Base-by-base conservation (phyloP, 2,329 filamentous ascomycete genomes). In the Penicillium sp. region DNA sequence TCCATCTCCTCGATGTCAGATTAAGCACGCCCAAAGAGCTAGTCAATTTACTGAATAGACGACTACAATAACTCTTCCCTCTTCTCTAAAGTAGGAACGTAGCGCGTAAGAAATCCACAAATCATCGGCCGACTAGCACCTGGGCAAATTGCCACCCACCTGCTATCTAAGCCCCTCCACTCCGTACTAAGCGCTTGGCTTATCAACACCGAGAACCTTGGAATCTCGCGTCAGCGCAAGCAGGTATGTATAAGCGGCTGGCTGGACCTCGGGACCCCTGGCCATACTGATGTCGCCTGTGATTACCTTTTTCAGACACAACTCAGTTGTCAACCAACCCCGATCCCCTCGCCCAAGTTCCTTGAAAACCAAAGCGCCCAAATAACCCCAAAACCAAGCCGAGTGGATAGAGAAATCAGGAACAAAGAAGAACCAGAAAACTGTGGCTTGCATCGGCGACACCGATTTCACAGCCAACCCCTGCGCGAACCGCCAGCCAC, bases 31-130 rank as follows among this genome's bases (percentile, higher is more conserved):
- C 45, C 36, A 39, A 53, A 22, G 27, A 45, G 42, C 27, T 48
- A 57, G 58, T 51, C 50, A 59, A 57, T 60, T 41, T 48, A 60
- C 57, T 48, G 42, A 58, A 59, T 60, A 57, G 58, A 60, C 51
- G 54, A 51, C 34, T 41, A 48, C 21, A 16, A 27, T 27, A 27
- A 56, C 14, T 4, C 13, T 45, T 32, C 10, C 5, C 6, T 11
- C 13, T 10, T 21, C n/a, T 50, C 31, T 31, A 31, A 13, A 8
- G 31, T 43, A 48, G 10, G 11, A 27, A 27, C 5, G 24, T 27
- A 27, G 24, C 24, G 24, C 24, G 24, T 8, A 27, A 27, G 24
- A 27, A 27, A 27, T 27, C 8, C 24, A 27, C 5, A 6, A 27
- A 27, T 27, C 24, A 27, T 27, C 24, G 24, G 24, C 24, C 24